Base-by-base conservation (phyloP, 345 rosid genomes). In the Arabidopsis arenosa region DNA sequence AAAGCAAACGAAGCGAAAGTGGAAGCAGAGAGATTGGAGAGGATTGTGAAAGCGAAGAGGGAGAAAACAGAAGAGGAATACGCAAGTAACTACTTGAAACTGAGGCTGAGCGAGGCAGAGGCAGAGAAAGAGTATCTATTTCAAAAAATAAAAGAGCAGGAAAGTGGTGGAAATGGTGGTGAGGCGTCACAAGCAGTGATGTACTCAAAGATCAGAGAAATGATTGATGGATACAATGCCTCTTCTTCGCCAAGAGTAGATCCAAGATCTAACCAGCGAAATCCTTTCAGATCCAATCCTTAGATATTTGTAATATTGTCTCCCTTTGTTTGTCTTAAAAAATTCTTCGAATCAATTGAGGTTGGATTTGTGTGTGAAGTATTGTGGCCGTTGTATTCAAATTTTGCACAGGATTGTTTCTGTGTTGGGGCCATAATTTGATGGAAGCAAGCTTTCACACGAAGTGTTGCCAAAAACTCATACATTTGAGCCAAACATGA, bases 61-160 rank as follows among this genome's bases (percentile, higher is more conserved):
- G 98, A 92, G 62, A 93, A 90, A 80, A 86, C 97, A 0, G 98
- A 96, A 80, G 98, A 96, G 75, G 99, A 96, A 76, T 96, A 89
- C 72, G 95, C 96, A 3, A 91, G 82, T 77, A 87, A 87, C 82
- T 93, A 93, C 74, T 86, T 91, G 66, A 90, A 96, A 63, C 95
- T 83, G 35, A 87, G 96, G 60, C 81, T 96, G 63, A 96, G 98
- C 48, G 98, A 96, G 81, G 97, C 99, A 0, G 99, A 93, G 83
- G 99, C 98, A 0, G 98, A 96, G 86, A 96, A 89, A 83, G 94
- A 93, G 79, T 89, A 87, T 86, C 80, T 96, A 55, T 89, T 93
- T 75, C 96, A 93, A 84, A 93, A 93, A 86, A 86, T 96, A 23
- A 90, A 89, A 75, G 85, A 93, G 72, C 98, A 93, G 74, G 99